Evolutionary conservation across 2,329 filamentous ascomycete genomes (phyloP).

Genomic region (Whalleya microplaca): DNA sequence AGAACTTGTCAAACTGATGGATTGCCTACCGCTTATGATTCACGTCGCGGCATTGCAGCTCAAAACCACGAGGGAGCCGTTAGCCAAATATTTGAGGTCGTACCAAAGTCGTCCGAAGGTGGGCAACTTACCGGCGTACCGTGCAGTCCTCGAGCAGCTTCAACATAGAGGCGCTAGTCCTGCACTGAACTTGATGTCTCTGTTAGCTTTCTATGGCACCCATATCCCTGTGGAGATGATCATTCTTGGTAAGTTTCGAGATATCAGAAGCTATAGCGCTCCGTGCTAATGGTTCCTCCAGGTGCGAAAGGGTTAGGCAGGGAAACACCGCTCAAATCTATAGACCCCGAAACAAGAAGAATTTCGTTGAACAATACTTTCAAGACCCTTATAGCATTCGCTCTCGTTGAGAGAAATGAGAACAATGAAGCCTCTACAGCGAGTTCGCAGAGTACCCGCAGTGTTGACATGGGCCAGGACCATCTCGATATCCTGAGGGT

Average conservation of each 20-base stretch:
- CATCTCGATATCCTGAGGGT: conserved; percentile 54
- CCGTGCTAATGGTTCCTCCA: conserved; percentile 28
- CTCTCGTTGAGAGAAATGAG: conserved; percentile 55
- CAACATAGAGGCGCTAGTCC: conserved; percentile 50
- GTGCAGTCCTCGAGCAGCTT: conserved; percentile 53
- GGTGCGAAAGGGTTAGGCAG: conserved; percentile 51
- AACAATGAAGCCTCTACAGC: conserved; percentile 44
- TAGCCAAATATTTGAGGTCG: conserved; percentile 63
- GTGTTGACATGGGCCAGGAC: conserved; percentile 47
- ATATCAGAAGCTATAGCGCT: not conserved
- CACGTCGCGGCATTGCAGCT: conserved; percentile 67
- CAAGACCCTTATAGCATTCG: conserved; percentile 54
- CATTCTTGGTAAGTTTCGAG: conserved; percentile 49
- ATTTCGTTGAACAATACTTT: conserved; percentile 52
- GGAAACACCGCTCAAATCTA: conserved; percentile 49
- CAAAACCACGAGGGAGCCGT: conserved; percentile 62
- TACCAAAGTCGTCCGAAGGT: conserved; percentile 60
- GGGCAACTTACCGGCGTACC: conserved; percentile 51
- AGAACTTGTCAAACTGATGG: conserved; percentile 67
- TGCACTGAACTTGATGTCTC: conserved; percentile 66
- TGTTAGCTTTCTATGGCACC: conserved; percentile 68
- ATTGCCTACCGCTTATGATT: conserved; percentile 68
- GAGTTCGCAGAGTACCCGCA: conserved; percentile 46
- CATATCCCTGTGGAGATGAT: conserved; percentile 70
- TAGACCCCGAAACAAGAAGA: conserved; percentile 41